Evolutionary conservation across 2,329 filamentous ascomycete species (phyloP).

Genomic region (Neurospora sp.): DNA sequence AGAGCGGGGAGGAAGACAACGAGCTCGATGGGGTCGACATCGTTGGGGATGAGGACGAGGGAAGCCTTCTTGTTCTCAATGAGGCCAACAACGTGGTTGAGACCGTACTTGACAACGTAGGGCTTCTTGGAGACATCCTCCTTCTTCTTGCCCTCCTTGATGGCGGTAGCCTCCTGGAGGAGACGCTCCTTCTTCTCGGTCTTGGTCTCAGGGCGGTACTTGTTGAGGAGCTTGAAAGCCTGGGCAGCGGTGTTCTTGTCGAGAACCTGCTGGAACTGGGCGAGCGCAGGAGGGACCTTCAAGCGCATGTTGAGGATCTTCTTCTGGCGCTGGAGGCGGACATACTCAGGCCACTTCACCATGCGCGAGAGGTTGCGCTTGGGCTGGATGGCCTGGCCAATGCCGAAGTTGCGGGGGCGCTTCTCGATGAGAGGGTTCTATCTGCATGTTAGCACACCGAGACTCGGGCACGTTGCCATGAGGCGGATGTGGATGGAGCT

Average conservation of each 20-base stretch:
- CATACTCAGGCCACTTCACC: constrained; percentile 99
- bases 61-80: constrained; percentile 99
- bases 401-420: constrained; percentile 93
- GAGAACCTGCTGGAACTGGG: constrained; percentile 96
- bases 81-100: constrained; percentile 97
- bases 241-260: constrained; percentile 95
- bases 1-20: constrained; percentile 98
- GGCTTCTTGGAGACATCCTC: constrained; percentile 99
- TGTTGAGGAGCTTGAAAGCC: constrained; percentile 98
- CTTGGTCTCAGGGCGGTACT: constrained; percentile 99
- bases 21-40: constrained; percentile 98
- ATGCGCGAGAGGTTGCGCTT: constrained; percentile 92
- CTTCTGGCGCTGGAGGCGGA: constrained; percentile 87
- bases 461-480: constrained; percentile 2
- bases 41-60: constrained; percentile 96
- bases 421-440: constrained; percentile 99
- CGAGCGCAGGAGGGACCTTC: constrained; percentile 94
- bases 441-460: constrained; percentile 11
- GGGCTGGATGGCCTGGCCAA: constrained; percentile 98
- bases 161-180: constrained; percentile 92
- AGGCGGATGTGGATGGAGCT: not conserved
- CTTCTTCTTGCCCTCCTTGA: constrained; percentile 99
- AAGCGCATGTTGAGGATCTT: constrained; percentile 97
- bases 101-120: constrained; percentile 97
- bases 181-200: constrained; percentile 99